phyloP scores from a whole-genome alignment of 148 eudicot genomes.

The Amaranthus hypochondriacus region DNA sequence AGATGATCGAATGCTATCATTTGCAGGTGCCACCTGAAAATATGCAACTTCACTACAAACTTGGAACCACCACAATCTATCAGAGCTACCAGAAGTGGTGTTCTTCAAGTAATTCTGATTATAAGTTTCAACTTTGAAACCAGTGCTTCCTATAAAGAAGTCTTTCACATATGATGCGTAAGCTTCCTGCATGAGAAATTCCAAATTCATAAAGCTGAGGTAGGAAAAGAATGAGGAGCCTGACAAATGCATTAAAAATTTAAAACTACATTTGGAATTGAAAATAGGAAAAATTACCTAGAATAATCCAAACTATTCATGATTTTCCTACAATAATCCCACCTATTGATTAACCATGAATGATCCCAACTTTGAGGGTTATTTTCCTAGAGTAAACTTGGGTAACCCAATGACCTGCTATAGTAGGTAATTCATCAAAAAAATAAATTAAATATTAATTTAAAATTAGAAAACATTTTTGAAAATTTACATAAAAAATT shows the following conservation, averaged over 20 bases:
- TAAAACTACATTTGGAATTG: not conserved
- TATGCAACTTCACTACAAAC: constrained; percentile 99
- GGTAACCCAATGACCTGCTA: too few relatives aligned
- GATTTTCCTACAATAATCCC: too few relatives aligned
- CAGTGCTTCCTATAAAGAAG: constrained; percentile 45
- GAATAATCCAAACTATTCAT: too few relatives aligned
- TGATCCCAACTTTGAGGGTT: too few relatives aligned
- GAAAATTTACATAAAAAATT: too few relatives aligned
- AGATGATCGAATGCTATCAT: constrained; percentile 87
- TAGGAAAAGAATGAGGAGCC: not conserved
- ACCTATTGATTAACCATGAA: too few relatives aligned
- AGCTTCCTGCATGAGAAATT: constrained; percentile 52
- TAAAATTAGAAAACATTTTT: too few relatives aligned
- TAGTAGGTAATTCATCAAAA: too few relatives aligned
- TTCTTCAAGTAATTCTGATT: constrained; percentile 62
- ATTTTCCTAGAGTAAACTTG: too few relatives aligned
- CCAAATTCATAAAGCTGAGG: constrained; percentile 11
- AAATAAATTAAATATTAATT: too few relatives aligned
- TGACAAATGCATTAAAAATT: not conserved
- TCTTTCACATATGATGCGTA: constrained; percentile 82
- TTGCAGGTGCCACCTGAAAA: constrained; percentile 92
- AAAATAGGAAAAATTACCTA: too few relatives aligned
- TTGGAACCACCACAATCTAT: constrained; percentile 99
- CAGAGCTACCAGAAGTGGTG: constrained; percentile 43
- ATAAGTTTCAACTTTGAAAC: constrained; percentile 59